These are phyloP conservation scores for Salix udensis DNA, from an alignment of 345 rosid species.

Conservation along the genomic window DNA sequence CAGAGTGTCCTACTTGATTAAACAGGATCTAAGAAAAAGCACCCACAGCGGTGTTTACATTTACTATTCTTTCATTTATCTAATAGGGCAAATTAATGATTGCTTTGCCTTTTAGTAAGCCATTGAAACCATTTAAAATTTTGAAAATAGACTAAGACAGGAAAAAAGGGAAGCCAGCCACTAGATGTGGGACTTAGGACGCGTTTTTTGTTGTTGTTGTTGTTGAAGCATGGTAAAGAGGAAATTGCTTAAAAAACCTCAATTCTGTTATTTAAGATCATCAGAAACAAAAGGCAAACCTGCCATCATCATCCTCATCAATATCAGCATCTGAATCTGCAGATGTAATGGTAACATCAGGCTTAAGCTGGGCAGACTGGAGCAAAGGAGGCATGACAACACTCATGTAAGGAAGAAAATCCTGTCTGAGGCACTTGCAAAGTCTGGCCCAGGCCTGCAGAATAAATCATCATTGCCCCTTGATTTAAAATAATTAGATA, in stretches of 20 bases:
- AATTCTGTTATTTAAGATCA: not conserved
- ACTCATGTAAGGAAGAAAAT: constrained; percentile 93
- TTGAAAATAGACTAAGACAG: not conserved
- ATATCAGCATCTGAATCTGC: constrained; percentile 92
- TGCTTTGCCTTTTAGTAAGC: not conserved
- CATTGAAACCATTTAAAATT: not conserved
- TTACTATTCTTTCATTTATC: not conserved
- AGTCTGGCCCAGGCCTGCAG: constrained; percentile 97
- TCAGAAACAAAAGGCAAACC: constrained; percentile 41
- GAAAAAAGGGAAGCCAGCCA: not conserved
- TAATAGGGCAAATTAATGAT: not conserved
- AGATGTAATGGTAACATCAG: constrained; percentile 93
- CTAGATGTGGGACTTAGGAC: not conserved
- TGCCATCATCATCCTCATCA: constrained; percentile 88
- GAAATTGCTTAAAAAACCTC: not conserved
- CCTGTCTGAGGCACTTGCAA: constrained; percentile 96
- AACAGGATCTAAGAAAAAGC: not conserved
- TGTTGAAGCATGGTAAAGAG: not conserved
- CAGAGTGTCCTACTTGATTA: not conserved
- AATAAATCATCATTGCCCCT: not conserved
- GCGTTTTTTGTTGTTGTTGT: too few relatives aligned
- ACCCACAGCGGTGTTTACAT: not conserved
- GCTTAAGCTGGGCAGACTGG: constrained; percentile 93
- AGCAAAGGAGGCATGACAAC: constrained; percentile 98
- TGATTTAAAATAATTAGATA: not conserved